Base-by-base conservation (phyloP, 2,329 filamentous ascomycete genomes). In the Fusarium concolor region DNA sequence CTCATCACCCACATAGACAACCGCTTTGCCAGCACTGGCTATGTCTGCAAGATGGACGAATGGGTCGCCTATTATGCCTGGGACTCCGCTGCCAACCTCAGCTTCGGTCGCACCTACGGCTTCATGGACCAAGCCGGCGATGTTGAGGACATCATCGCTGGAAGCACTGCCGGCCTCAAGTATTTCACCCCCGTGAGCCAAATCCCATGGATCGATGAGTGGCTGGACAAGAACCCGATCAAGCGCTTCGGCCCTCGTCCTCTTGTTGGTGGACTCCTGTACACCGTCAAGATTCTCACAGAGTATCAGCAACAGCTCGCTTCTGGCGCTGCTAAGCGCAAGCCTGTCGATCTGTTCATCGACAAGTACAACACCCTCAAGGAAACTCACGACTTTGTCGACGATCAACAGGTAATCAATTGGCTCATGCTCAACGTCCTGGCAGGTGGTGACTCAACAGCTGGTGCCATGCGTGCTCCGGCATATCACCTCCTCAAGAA, bases 201-300 rank as follows among this genome's bases (percentile, higher is more conserved):
- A 28, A 59, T 71, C 2, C 70, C 70, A 6, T 72, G 70, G 70
- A 35, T 72, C 2, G 70, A 72, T 9, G 54, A 62, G 29, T 72
- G 70, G 67, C 5, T 72, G 2, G 70, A 72, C 35, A 72, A 72
- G 37, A 72, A 72, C 10, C 70, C 70, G 2, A 26, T 72, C 2
- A 60, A 43, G 37, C 39, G 58, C 1, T 45, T 71, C 3, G 58
- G 60, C 0, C 61, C 62, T 1, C 67, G 66, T 0, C 70, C 43
- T 20, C 61, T 45, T 2, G 70, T 59, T 5, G 64, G 62, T 5
- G 68, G 56, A 1, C 45, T 50, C 1, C 29, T 70, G 2, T 70
- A 69, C 28, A 70, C 67, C 2, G 17, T 70, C 53, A 70, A 70
- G 41, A 69, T 70, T 9, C 62, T 70, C 14, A 70, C 56, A 1